Evolutionary conservation across 2,329 filamentous ascomycete genomes (phyloP).

Genomic region (Ophiostoma perfectum): DNA sequence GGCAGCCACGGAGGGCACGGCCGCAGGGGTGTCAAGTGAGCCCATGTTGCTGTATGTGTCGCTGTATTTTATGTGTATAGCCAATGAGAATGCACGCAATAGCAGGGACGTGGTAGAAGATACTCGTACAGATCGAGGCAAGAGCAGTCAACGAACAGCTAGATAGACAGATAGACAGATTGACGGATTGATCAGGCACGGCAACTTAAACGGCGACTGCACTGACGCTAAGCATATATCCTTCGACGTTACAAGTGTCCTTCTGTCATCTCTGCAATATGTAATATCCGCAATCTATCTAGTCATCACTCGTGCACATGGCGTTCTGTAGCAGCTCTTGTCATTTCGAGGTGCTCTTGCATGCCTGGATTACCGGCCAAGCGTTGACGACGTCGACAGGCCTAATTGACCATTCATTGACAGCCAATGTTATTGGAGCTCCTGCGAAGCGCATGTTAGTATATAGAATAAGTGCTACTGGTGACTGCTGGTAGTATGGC

Average conservation of each 20-base stretch:
- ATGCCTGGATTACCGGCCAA: conserved; percentile 2
- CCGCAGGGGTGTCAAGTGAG: conserved; percentile 8
- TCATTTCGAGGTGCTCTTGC: conserved; percentile 1
- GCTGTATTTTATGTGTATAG: not conserved
- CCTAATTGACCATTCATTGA: not conserved
- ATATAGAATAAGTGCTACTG: not conserved
- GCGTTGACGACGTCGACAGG: not conserved
- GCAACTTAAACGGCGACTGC: conserved; percentile 12
- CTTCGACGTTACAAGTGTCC: not conserved
- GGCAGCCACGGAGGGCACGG: not conserved
- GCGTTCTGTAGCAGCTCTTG: conserved; percentile 1
- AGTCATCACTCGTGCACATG: not conserved
- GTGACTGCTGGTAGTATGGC: not conserved
- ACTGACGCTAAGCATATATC: conserved; percentile 12
- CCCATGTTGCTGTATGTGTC: conserved; percentile 17
- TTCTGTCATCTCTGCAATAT: not conserved
- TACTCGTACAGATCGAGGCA: too few relatives aligned
- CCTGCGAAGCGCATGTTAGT: not conserved
- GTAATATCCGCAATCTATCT: not conserved
- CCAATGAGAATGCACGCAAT: not conserved
- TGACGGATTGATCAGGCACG: not conserved
- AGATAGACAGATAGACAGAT: not conserved
- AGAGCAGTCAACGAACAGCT: not conserved
- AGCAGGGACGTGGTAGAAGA: not conserved
- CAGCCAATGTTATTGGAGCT: not conserved